Conservation (phyloP, 768 basidiomycete genomes). For the Suillus subalutaceus region DNA sequence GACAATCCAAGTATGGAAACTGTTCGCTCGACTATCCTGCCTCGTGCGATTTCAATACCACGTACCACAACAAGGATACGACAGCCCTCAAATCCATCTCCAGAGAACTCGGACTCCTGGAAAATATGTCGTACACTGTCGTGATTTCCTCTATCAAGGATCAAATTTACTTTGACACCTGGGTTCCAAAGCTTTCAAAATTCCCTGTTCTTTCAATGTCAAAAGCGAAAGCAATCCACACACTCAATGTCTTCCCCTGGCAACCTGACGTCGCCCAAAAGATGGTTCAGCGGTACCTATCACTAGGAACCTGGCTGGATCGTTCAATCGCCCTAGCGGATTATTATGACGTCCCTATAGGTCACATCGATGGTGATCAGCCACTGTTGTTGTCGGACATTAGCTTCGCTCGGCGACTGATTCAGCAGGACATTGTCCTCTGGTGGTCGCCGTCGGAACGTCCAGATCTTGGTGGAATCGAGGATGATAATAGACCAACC, state of each 20-base stretch:
- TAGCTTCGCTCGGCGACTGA: conserved; percentile 84
- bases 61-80: conserved; percentile 78
- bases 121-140: conserved; percentile 73
- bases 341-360: conserved; percentile 92
- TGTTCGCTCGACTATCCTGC: conserved; percentile 66
- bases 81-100: conserved; percentile 87
- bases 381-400: conserved; percentile 88
- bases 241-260: conserved; percentile 87
- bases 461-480: conserved; percentile 92
- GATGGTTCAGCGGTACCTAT: conserved; percentile 84
- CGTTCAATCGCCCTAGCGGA: conserved; percentile 77
- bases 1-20: conserved; percentile 41
- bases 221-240: conserved; percentile 74
- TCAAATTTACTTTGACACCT: conserved; percentile 76
- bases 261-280: conserved; percentile 79
- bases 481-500: conserved; percentile 76
- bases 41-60: conserved; percentile 59
- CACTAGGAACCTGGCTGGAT: conserved; percentile 78
- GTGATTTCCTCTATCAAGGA: conserved; percentile 88
- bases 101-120: conserved; percentile 78
- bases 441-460: conserved; percentile 95
- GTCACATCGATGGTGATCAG: conserved; percentile 90
- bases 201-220: conserved; percentile 91
- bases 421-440: conserved; percentile 86
- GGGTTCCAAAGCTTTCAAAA: conserved; percentile 69